Evolutionary conservation across 805 yeast species (phyloP).

Genomic region (Ogataea nonfermentans): DNA sequence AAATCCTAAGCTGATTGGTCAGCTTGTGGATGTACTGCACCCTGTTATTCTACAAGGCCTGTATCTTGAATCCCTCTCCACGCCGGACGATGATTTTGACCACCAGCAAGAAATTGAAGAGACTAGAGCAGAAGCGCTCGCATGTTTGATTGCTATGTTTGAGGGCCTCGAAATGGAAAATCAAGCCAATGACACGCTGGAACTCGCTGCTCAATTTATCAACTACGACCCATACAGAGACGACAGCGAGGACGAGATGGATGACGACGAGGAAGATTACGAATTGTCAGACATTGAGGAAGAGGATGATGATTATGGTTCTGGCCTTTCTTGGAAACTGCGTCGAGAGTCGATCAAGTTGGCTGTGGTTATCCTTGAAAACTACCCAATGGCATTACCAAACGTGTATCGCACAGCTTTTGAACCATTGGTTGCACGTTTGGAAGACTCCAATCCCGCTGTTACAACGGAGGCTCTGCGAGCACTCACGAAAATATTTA

Average conservation of each 20-base stretch:
- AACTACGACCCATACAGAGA: constrained; percentile 47
- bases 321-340: constrained; percentile 56
- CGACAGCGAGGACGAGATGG: constrained; percentile 31
- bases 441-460: constrained; percentile 45
- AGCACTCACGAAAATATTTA: constrained; percentile 42
- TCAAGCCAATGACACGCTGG: constrained; percentile 30
- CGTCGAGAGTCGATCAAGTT: constrained; percentile 51
- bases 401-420: constrained; percentile 34
- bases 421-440: constrained; percentile 32
- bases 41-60: constrained; percentile 15
- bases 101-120: constrained; percentile 31
- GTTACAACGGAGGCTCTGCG: constrained; percentile 52
- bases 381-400: constrained; percentile 38
- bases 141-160: constrained; percentile 39
- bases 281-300: constrained; percentile 42
- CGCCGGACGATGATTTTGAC: constrained; percentile 35
- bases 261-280: constrained; percentile 35
- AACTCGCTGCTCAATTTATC: constrained; percentile 33
- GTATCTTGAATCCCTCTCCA: constrained; percentile 20
- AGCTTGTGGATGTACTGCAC: constrained; percentile 14
- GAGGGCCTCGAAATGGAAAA: constrained; percentile 36
- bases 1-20: constrained; percentile 26
- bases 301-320: constrained; percentile 44
- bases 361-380: constrained; percentile 37
- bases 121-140: constrained; percentile 49